Conservation (phyloP, 129 eudicot species). For the Pittosporum tobira region DNA sequence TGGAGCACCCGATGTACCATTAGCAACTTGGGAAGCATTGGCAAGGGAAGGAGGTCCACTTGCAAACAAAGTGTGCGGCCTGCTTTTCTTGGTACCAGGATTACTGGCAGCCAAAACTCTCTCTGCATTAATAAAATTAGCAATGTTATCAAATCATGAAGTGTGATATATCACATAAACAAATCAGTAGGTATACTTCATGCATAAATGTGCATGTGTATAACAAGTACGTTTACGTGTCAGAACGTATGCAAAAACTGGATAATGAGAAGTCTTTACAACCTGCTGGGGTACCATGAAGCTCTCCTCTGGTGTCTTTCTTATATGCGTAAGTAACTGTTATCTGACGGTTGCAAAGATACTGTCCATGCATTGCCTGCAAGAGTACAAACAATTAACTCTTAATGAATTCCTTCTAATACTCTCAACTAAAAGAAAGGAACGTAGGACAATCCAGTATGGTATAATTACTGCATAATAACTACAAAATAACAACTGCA, state of each 20-base stretch:
- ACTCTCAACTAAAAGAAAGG: background rate
- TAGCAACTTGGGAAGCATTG: slow-evolving; percentile 41
- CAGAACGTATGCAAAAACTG: background rate
- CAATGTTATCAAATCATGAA: background rate
- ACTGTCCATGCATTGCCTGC: slow-evolving; percentile 98
- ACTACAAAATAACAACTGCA: too few species aligned
- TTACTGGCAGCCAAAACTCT: slow-evolving; percentile 87
- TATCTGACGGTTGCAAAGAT: slow-evolving; percentile 95
- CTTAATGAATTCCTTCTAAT: slow-evolving; percentile 1
- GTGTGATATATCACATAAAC: background rate
- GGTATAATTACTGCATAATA: too few species aligned
- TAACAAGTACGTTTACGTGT: background rate
- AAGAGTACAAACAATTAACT: slow-evolving; percentile 2
- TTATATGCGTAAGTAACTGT: slow-evolving; percentile 98
- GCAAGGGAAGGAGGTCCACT: slow-evolving; percentile 86
- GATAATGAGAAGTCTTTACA: slow-evolving; percentile 14
- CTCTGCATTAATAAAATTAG: slow-evolving; percentile 32
- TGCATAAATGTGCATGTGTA: too few species aligned
- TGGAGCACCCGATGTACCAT: slow-evolving; percentile 65
- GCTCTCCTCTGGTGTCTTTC: slow-evolving; percentile 98
- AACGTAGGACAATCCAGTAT: background rate
- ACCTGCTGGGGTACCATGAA: slow-evolving; percentile 99
- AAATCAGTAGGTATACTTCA: too few species aligned
- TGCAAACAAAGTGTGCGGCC: slow-evolving; percentile 98
- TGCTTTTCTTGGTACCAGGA: slow-evolving; percentile 60